Evolutionary conservation across 441 rosid species (phyloP).

Genomic region (Populus hybrid): DNA sequence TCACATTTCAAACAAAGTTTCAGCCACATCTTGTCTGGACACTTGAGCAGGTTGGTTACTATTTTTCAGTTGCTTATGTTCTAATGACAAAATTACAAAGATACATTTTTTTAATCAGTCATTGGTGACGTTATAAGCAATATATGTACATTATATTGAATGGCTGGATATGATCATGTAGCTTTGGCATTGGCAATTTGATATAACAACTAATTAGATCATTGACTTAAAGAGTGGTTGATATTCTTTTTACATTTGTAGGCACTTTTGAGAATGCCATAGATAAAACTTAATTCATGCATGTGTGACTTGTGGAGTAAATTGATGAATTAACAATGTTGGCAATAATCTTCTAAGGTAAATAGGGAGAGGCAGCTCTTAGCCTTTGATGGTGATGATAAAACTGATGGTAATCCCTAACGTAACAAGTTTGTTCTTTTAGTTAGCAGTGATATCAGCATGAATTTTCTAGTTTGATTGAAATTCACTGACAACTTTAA

Average conservation of each 20-base stretch:
- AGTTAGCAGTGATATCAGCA: neutral
- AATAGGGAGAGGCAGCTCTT: neutral
- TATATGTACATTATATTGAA: neutral
- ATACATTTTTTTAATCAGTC: neutral
- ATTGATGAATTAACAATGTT: too few relatives aligned
- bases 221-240: neutral
- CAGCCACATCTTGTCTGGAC: conserved; percentile 92
- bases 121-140: neutral
- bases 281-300: neutral
- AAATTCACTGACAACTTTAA: neutral
- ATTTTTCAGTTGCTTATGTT: conserved; percentile 58
- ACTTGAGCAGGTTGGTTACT: conserved; percentile 81
- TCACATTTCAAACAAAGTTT: conserved; percentile 73
- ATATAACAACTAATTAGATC: neutral
- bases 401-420: neutral
- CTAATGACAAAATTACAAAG: neutral
- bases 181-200: neutral
- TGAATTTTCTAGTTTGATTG: neutral
- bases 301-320: neutral
- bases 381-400: neutral
- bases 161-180: neutral
- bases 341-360: neutral
- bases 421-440: too few relatives aligned
- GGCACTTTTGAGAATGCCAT: neutral
- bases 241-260: neutral